Conservation (phyloP, 2,329 filamentous ascomycete species). For the Fusarium stilboides region DNA sequence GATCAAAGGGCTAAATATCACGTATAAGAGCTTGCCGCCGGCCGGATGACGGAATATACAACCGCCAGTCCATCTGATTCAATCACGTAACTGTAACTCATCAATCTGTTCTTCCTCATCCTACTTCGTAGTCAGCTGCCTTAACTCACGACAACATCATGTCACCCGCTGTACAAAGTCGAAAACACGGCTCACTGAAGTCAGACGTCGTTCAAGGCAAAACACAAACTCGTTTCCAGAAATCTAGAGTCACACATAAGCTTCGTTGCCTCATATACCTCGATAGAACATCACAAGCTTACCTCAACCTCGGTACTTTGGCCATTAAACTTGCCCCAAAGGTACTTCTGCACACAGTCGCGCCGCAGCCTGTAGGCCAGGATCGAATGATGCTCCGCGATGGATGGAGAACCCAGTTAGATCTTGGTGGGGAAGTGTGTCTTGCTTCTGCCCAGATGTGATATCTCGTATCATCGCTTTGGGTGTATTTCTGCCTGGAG, state of each 20-base stretch:
- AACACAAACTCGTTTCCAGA: slow-evolving; percentile 10
- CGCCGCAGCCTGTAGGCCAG: slow-evolving; percentile 20
- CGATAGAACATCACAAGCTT: neutral
- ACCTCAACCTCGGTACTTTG: slow-evolving; percentile 22
- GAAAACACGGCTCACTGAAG: neutral
- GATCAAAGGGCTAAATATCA: too few relatives aligned
- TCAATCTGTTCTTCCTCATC: neutral
- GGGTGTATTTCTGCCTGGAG: neutral
- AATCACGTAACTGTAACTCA: slow-evolving; percentile 5
- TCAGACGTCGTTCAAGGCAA: slow-evolving; percentile 5
- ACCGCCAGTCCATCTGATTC: neutral
- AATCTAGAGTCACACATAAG: neutral
- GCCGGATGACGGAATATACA: too few relatives aligned
- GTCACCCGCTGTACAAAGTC: neutral
- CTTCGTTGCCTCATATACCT: neutral
- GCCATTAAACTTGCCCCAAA: slow-evolving; percentile 16
- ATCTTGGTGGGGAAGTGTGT: neutral
- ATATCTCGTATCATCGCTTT: neutral
- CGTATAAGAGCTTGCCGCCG: too few relatives aligned
- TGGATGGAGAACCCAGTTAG: neutral
- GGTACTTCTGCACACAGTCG: neutral
- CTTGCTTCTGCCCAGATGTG: neutral
- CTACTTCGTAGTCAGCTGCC: neutral
- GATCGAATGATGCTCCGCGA: slow-evolving; percentile 20
- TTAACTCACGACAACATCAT: neutral